Percentiles rank a stretch among this genome's conserved stretches.
Conservation (phyloP, 2,329 filamentous ascomycete species). For the Penicillium freii region DNA sequence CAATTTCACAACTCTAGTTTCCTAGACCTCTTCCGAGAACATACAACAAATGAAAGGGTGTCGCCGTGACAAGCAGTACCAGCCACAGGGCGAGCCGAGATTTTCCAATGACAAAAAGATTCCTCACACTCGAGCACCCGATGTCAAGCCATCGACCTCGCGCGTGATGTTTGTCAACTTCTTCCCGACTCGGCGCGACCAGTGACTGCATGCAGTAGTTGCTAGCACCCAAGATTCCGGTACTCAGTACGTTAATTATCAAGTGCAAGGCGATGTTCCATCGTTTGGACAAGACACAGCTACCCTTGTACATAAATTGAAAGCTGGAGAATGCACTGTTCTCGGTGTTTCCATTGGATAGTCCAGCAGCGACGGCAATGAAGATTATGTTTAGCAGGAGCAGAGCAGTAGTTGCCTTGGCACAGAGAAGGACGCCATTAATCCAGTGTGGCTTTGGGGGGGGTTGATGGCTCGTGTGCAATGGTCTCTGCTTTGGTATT, state of each 20-base stretch:
- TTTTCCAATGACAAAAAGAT: constrained; percentile 30
- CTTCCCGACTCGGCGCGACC: constrained; percentile 48
- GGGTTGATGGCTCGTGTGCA: background rate
- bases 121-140: constrained; percentile 38
- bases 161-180: constrained; percentile 3
- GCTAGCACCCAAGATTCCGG: constrained; percentile 46
- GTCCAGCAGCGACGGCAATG: background rate
- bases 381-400: background rate
- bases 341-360: background rate
- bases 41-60: constrained; percentile 23
- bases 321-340: background rate
- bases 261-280: constrained; percentile 40
- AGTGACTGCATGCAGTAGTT: constrained; percentile 56
- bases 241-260: constrained; percentile 50
- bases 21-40: background rate
- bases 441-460: background rate
- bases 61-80: constrained; percentile 12
- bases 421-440: background rate
- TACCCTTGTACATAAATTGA: background rate
- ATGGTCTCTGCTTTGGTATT: background rate
- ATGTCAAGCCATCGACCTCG: constrained; percentile 43
- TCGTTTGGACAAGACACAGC: background rate
- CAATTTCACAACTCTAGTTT: background rate
- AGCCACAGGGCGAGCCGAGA: constrained; percentile 23
- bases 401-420: background rate